Conservation (phyloP, 2,329 filamentous ascomycete species). For the Aspergillus calidoustus region DNA sequence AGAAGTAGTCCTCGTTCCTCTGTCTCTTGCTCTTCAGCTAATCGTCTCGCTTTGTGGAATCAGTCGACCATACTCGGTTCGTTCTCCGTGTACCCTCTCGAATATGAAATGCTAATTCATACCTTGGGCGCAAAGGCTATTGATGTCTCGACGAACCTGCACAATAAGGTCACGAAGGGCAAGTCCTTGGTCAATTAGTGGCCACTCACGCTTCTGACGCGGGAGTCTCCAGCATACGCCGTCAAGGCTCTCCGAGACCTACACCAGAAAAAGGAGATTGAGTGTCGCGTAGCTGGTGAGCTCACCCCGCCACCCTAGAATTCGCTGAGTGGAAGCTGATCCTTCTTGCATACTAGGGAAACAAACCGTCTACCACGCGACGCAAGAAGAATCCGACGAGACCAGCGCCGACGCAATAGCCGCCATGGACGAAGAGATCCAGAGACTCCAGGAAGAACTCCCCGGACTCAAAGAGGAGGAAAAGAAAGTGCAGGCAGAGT, state of each 20-base stretch:
- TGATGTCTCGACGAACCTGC: constrained; percentile 65
- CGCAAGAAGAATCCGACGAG: constrained; percentile 57
- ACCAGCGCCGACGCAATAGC: constrained; percentile 54
- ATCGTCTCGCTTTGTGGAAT: constrained; percentile 17
- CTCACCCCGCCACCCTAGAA: background rate
- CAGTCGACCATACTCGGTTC: constrained; percentile 60
- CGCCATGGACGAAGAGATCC: constrained; percentile 55
- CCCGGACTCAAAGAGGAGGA: constrained; percentile 50
- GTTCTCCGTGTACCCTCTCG: constrained; percentile 15
- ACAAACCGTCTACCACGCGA: constrained; percentile 64
- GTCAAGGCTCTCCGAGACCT: constrained; percentile 67
- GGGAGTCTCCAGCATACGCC: constrained; percentile 52
- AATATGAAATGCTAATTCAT: background rate
- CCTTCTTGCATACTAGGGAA: constrained; percentile 54
- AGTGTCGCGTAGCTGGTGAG: constrained; percentile 59
- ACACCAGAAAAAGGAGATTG: constrained; percentile 63
- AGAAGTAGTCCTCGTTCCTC: constrained; percentile 47
- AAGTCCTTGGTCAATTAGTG: background rate
- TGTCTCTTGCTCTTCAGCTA: constrained; percentile 10
- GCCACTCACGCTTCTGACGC: background rate
- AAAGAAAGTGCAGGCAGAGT: constrained; percentile 54
- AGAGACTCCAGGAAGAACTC: constrained; percentile 51
- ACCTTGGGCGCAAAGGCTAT: constrained; percentile 45
- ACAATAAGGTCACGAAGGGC: constrained; percentile 64
- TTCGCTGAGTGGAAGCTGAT: background rate